Evolutionary conservation across 495 filamentous ascomycete genomes (phyloP), one percentile per base, ranked within the genome.

Genomic region (Trichoderma orchidacearum): DNA sequence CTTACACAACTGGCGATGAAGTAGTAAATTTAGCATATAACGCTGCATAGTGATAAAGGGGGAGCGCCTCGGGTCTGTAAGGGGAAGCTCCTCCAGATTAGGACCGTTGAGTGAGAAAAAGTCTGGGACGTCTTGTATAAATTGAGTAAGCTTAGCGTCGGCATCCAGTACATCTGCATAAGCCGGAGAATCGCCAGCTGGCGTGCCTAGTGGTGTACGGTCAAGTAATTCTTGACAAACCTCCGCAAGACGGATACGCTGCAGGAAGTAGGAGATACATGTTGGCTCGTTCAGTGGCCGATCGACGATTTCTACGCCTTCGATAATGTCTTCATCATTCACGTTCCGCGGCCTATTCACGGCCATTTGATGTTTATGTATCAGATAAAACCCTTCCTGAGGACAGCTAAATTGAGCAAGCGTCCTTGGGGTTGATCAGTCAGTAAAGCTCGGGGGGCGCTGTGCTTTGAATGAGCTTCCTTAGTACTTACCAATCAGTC

Each of bases 191-290:
- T 55, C 62, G 15, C 30, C 4, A 27, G 58, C 29, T 5, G 36
- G 35, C 8, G 58, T 48, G 5, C 32, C 45, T 29, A 75, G 59
- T 0, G 67, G 66, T 23, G 58, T 64, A 23, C 62, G 64, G 55
- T 78, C 75, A 25, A 66, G 65, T 9, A 75, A 60, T 25, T 65
- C 62, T 13, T 71, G 72, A 30, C 68, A 70, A 8, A 75, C 58
- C 30, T 75, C 73, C 13, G 64, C 68, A 3, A 75, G 56, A 21
- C 68, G 69, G 41, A 75, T 70, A 48, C 71, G 56, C 36, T 73
- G 70, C 11, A 77, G 51, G 17, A 62, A 67, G 53, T 76, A 78
- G 3, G 73, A 76, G 63, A 75, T 72, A 0, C 59, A 56, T 0
- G 75, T 76, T 1, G 72, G 69, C 30, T 73, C 61, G 3, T 66